Evolutionary conservation across 176 grass and related monocot genomes (phyloP).

Genomic region (Tillandsia fasciculata): DNA sequence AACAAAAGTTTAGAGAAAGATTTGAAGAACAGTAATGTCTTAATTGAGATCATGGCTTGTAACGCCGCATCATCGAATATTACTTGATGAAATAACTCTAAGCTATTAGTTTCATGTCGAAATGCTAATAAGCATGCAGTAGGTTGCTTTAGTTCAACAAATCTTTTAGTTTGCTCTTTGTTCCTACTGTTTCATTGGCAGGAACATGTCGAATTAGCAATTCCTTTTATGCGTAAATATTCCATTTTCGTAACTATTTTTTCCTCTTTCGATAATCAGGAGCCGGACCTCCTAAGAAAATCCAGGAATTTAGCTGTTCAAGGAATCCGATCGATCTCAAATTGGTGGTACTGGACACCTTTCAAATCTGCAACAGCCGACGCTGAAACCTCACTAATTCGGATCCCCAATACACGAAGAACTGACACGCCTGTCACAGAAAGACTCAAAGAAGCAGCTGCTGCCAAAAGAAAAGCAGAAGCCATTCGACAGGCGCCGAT

Average conservation of each 20-base stretch:
- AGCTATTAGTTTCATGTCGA: too few relatives aligned
- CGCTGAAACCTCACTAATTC: conserved; percentile 27
- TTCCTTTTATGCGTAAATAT: too few relatives aligned
- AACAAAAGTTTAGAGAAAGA: too few relatives aligned
- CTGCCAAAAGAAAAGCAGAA: conserved; percentile 37
- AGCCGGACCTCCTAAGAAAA: conserved; percentile 28
- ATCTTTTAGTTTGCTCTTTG: neutral
- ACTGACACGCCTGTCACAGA: conserved; percentile 19
- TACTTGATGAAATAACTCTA: too few relatives aligned
- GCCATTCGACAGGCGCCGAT: conserved; percentile 6
- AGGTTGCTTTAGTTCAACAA: too few relatives aligned
- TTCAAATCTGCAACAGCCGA: conserved; percentile 24
- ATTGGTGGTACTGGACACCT: conserved; percentile 81
- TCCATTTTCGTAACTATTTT: too few relatives aligned
- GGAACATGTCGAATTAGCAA: too few relatives aligned
- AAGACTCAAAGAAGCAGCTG: conserved; percentile 58
- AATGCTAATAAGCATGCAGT: too few relatives aligned
- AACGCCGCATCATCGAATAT: too few relatives aligned
- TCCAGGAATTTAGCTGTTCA: conserved; percentile 59
- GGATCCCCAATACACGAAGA: conserved; percentile 15
- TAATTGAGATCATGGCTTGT: too few relatives aligned
- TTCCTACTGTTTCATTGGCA: neutral
- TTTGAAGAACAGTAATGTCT: too few relatives aligned
- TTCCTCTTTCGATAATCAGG: conserved; percentile 24
- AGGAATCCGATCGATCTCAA: conserved; percentile 60